These are phyloP conservation scores for Lophiotrema nucula DNA, from an alignment of 495 filamentous ascomycete genomes.

Conservation along the genomic window DNA sequence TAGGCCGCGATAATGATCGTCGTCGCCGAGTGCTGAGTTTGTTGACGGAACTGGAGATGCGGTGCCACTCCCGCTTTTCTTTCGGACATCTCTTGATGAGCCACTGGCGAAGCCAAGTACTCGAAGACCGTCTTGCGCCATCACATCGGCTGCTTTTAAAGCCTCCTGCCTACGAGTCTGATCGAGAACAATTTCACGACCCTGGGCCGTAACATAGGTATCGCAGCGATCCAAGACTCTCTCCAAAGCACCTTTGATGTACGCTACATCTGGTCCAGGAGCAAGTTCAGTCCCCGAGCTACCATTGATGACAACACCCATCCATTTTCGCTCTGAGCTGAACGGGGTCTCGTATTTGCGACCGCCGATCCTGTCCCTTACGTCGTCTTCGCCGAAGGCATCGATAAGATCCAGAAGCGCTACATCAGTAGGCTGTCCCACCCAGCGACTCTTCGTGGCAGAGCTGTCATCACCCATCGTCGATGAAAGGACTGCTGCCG, in stretches of 20 bases:
- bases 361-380: slow-evolving; percentile 76
- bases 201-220: slow-evolving; percentile 83
- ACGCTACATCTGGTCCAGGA: slow-evolving; percentile 66
- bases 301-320: slow-evolving; percentile 79
- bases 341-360: slow-evolving; percentile 86
- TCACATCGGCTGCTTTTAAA: slow-evolving; percentile 76
- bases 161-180: slow-evolving; percentile 70
- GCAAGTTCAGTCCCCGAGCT: slow-evolving; percentile 33
- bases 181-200: slow-evolving; percentile 83
- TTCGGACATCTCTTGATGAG: slow-evolving; percentile 37
- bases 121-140: slow-evolving; percentile 88
- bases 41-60: slow-evolving; percentile 11
- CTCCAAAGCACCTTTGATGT: slow-evolving; percentile 94
- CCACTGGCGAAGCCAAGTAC: slow-evolving; percentile 93
- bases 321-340: slow-evolving; percentile 97
- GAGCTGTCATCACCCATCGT: slow-evolving; percentile 63
- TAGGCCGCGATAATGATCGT: slow-evolving; percentile 76
- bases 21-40: slow-evolving; percentile 48
- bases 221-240: slow-evolving; percentile 82
- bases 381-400: slow-evolving; percentile 83
- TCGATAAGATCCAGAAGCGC: slow-evolving; percentile 92
- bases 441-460: slow-evolving; percentile 78
- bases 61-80: slow-evolving; percentile 38
- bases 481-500: slow-evolving; percentile 73
- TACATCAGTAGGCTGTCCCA: slow-evolving; percentile 95